These are phyloP conservation scores for Carex pumila DNA, from an alignment of 176 grass and related monocot genomes.

Conservation along the genomic window DNA sequence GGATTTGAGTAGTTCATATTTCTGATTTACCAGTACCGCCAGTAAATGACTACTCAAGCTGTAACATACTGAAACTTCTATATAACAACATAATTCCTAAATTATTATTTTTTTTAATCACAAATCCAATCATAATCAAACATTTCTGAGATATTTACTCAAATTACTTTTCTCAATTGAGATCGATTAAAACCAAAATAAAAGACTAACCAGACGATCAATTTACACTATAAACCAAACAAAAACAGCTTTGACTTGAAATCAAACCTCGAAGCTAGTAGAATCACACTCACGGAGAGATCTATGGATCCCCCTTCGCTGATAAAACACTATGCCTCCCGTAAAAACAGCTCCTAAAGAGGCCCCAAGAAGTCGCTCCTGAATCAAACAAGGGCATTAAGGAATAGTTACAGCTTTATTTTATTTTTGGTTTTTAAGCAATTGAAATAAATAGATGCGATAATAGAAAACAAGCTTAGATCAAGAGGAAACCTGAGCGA, in stretches of 20 bases:
- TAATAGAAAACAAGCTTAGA: background rate
- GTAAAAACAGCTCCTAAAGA: slow-evolving; percentile 27
- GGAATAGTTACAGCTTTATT: background rate
- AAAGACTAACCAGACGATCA: background rate
- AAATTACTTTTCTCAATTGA: background rate
- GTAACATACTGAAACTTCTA: background rate
- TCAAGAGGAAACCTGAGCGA: slow-evolving; percentile 27
- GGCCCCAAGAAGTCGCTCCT: slow-evolving; percentile 39
- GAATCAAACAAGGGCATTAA: background rate
- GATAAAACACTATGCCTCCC: slow-evolving; percentile 27
- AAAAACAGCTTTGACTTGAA: background rate
- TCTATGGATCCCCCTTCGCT: slow-evolving; percentile 30
- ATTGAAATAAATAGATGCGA: background rate
- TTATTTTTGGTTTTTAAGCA: background rate
- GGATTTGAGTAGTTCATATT: background rate
- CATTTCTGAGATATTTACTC: slow-evolving; percentile 1
- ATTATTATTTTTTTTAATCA: background rate
- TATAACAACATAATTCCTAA: background rate
- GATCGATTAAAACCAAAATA: background rate
- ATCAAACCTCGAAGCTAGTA: slow-evolving; percentile 23
- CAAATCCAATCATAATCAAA: background rate
- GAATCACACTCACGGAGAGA: slow-evolving; percentile 18
- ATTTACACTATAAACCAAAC: background rate
- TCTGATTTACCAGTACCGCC: background rate
- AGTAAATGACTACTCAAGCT: background rate